Base-by-base conservation (phyloP, 768 basidiomycete species). In the Lentinus tigrinus region DNA sequence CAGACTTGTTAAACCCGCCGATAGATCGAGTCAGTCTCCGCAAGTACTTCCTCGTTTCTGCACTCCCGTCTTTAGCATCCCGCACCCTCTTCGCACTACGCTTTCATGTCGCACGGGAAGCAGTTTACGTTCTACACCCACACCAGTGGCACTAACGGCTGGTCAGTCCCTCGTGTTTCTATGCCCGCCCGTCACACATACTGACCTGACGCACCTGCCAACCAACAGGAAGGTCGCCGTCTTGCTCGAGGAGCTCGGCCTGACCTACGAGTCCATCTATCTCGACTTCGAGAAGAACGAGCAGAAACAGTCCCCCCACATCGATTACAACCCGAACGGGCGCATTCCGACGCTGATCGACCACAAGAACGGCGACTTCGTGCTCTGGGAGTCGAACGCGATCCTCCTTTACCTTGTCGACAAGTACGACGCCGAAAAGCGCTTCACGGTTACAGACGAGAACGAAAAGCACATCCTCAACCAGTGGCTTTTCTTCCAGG, bases 401-500 rank as follows among this genome's bases (percentile, higher is more conserved):
- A 77, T 81, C 61, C 58, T 79, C 40, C 63, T 76, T 10, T 80
- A 78, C 69, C 69, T 81, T 39, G 67, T 67, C 27, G 75, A 78
- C 60, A 68, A 72, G 53, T 80, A 80, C 64, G 81, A 81, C 66
- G 63, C 58, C 34, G 76, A 78, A 27, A 62, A 71, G 67, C 75
- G 74, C 67, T 50, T 70, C 53, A 60, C 61, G 28, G 63, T 61
- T 19, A 38, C 55, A 3, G 44, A 46, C 38, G 54, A 47, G 3
- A 56, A 53, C 17, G 65, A 68, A 23, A 63, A 64, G 62, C 60
- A 47, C 50, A 24, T 36, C 10, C 56, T 64, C 53, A 57, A 74
- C 36, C 76, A 75, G 64, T 79, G 77, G 79, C 75, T 80, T 47
- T 76, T 77, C 69, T 80, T 78, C 66, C 70, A 72, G 54, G 56